Evolutionary conservation across 2,329 filamentous ascomycete species (phyloP).

Genomic region (Aureobasidium pullulans): DNA sequence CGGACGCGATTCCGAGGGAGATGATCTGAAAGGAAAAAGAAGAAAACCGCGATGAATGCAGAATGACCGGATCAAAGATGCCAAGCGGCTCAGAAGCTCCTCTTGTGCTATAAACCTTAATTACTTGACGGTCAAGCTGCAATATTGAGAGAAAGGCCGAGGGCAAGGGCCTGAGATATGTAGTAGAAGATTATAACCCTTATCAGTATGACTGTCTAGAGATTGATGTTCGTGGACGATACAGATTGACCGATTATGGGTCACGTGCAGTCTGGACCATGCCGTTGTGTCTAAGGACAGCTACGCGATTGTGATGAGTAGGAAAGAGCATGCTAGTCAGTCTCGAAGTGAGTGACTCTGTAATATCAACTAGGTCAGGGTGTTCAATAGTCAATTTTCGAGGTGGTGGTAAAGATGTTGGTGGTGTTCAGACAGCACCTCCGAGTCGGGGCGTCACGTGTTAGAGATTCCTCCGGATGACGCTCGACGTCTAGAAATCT

Average conservation of each 20-base stretch:
- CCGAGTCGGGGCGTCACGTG: background rate
- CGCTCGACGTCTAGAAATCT: constrained; percentile 6
- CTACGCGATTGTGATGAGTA: no score
- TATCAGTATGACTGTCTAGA: background rate
- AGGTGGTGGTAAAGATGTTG: no score
- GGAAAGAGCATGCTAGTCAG: no score
- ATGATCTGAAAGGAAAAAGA: background rate
- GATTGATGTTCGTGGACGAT: background rate
- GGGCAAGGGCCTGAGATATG: background rate
- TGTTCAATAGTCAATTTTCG: no score
- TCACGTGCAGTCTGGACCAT: background rate
- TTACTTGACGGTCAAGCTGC: background rate
- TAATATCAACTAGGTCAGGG: no score
- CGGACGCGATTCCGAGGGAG: background rate
- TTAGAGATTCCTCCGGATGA: background rate
- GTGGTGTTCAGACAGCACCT: no score
- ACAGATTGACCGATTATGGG: no score
- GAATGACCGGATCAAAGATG: background rate
- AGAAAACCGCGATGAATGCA: background rate
- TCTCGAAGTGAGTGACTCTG: no score
- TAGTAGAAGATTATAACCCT: background rate
- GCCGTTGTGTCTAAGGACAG: background rate
- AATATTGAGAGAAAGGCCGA: background rate
- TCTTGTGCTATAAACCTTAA: background rate
- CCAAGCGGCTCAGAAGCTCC: background rate